phyloP scores from a whole-genome alignment of 306 rosid species.

The Luffa aegyptiaca region DNA sequence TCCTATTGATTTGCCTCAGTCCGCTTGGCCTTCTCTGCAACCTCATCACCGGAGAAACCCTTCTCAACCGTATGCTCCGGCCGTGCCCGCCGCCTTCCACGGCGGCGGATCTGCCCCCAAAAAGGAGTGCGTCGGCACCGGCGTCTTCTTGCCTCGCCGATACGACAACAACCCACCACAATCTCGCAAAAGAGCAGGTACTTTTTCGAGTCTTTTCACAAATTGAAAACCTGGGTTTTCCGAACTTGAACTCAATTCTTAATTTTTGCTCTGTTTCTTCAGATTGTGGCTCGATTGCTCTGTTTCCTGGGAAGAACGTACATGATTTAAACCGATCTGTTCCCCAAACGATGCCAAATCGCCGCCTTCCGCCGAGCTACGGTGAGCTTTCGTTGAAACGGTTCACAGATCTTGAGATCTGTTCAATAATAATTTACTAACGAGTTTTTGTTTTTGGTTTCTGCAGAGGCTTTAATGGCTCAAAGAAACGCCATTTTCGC shows the following conservation, averaged over 20 bases:
- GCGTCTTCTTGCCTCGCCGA: conserved; percentile 18
- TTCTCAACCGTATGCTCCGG: not conserved
- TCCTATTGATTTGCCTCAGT: not conserved
- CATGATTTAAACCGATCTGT: not conserved
- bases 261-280: not conserved
- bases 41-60: not conserved
- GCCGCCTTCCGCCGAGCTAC: not conserved
- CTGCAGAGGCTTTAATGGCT: not conserved
- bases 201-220: not conserved
- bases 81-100: not conserved
- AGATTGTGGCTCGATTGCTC: not conserved
- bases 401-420: not conserved
- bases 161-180: conserved; percentile 4
- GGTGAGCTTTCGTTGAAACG: not conserved
- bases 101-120: conserved; percentile 1
- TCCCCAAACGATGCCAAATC: not conserved
- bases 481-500: conserved; percentile 10
- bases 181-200: conserved; percentile 9
- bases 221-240: not conserved
- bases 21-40: not conserved
- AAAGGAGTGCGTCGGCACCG: conserved; percentile 14
- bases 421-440: not conserved
- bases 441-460: not conserved
- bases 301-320: not conserved
- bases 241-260: not conserved